These are phyloP conservation scores for Thamnidium elegans DNA, from an alignment of 192 early-diverging fungal species.

Conservation along the genomic window DNA sequence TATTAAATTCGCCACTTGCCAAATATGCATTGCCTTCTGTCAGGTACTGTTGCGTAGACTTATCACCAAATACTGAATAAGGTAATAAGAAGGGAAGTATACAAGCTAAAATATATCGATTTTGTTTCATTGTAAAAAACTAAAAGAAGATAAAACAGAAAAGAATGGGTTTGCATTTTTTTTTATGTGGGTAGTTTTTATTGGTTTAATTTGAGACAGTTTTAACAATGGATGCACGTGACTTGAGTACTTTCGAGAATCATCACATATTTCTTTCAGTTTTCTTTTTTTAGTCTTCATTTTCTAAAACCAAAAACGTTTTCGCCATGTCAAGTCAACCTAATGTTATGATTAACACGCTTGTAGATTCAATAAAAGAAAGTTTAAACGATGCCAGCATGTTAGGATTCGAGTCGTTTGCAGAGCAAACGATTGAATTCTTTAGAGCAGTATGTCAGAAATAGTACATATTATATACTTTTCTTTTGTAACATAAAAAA, in stretches of 20 bases:
- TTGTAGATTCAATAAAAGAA: background rate
- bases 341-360: background rate
- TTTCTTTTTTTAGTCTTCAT: background rate
- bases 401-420: background rate
- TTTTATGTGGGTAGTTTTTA: conserved; percentile 9
- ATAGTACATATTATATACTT: background rate
- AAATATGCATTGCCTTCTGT: conserved; percentile 42
- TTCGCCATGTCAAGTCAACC: background rate
- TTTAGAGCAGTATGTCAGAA: background rate
- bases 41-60: conserved; percentile 42
- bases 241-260: too few relatives aligned
- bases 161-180: conserved; percentile 4
- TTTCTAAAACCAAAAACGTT: background rate
- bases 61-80: conserved; percentile 10
- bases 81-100: conserved; percentile 23
- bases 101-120: conserved; percentile 23
- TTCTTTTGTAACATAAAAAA: background rate
- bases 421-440: background rate
- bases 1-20: conserved; percentile 47
- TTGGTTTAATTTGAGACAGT: background rate
- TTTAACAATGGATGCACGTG: too few relatives aligned
- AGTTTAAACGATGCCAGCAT: background rate
- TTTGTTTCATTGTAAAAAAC: conserved; percentile 13
- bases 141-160: conserved; percentile 5
- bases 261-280: too few relatives aligned